Evolutionary conservation across 176 grass and related monocot species (phyloP), one percentile per base, ranked within the genome.

Genomic region (Triticum turgidum): DNA sequence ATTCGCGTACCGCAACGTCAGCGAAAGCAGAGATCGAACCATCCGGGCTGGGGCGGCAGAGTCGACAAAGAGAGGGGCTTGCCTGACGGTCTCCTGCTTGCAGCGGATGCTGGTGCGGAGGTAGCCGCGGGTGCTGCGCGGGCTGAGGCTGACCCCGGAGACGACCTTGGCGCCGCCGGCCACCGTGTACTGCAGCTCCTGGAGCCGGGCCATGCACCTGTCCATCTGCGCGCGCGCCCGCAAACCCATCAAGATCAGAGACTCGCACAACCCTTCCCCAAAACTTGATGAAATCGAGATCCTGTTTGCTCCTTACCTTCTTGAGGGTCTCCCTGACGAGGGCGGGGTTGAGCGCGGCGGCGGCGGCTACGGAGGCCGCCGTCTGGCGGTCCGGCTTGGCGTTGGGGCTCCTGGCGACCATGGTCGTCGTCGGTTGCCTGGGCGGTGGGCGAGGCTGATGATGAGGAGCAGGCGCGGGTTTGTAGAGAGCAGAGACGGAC

Each of bases 131-230:
- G 94, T 98, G 90, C 97, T 98, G 24, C 92, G 94, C 3, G 97
- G 97, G 90, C 97, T 98, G 82, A 98, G 97, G 81, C 59, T 96
- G 35, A 94, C 85, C 18, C 94, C 97, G 12, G 97, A 88, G 58
- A 96, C 87, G 58, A 96, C 94, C 87, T 98, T 98, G 25, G 86
- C 61, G 61, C 94, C 97, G 58, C 94, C 97, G 49, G 88, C 88
- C 59, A 96, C 94, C 77, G 94, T 96, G 88, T 90, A 98, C 90
- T 98, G 94, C 78, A 98, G 94, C 87, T 98, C 97, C 89, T 98
- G 94, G 29, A 96, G 89, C 52, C 92, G 94, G 45, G 92, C 90
- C 95, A 98, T 93, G 93, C 95, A 98, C 47, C 88, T 73, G 72
- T 98, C 95, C 87, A 98, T 88, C 92, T 69, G 45, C 73, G 14